These are phyloP conservation scores for Chytriomyces sp. DNA, from an alignment of 192 early-diverging fungal species.

Conservation along the genomic window DNA sequence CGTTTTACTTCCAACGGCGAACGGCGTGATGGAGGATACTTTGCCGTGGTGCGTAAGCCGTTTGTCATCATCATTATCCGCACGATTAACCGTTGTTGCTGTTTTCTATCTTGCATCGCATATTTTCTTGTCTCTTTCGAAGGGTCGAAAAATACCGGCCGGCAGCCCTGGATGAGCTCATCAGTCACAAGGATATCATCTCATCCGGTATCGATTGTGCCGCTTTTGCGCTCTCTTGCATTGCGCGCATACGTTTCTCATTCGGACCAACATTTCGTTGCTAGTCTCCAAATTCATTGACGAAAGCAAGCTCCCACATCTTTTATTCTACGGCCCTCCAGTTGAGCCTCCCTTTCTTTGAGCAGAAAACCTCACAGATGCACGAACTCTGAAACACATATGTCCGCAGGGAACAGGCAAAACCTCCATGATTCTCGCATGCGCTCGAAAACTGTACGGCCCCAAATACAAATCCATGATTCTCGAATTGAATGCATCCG, in stretches of 20 bases:
- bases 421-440: constrained; percentile 94
- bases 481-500: constrained; percentile 97
- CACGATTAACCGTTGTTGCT: background rate
- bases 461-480: constrained; percentile 84
- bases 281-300: constrained; percentile 87
- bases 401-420: constrained; percentile 48
- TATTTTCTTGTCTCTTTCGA: background rate
- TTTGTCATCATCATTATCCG: background rate
- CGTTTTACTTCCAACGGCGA: constrained; percentile 28
- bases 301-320: constrained; percentile 88
- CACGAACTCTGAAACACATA: background rate
- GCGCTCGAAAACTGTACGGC: constrained; percentile 88
- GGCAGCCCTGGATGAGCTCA: constrained; percentile 80
- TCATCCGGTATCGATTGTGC: constrained; percentile 67
- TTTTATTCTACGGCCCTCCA: constrained; percentile 97
- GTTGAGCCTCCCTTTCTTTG: too few species aligned
- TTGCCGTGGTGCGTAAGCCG: constrained; percentile 42
- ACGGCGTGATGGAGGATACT: constrained; percentile 31
- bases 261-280: background rate
- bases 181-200: constrained; percentile 92
- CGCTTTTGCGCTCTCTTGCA: background rate
- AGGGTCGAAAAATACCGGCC: constrained; percentile 99
- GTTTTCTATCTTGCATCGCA: background rate
- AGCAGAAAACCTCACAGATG: too few species aligned
- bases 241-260: constrained; percentile 29